These are phyloP conservation scores for Pseudogymnoascus sp. DNA, from an alignment of 2,329 filamentous ascomycete genomes.

Conservation along the genomic window DNA sequence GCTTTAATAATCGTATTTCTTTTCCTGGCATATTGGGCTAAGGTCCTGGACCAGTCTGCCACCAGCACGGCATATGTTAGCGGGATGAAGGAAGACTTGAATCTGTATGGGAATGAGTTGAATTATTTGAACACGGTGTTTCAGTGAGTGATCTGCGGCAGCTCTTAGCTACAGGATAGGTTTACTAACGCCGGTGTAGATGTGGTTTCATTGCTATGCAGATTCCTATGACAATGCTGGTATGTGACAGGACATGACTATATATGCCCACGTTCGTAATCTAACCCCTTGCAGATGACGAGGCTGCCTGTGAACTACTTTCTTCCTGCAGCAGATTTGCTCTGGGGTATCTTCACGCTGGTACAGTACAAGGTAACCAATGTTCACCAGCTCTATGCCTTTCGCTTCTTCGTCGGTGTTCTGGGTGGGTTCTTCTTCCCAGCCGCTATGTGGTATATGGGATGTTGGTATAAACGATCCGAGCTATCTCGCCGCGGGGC, in stretches of 20 bases:
- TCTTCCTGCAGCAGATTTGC: slow-evolving; percentile 9
- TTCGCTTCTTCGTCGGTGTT: slow-evolving; percentile 31
- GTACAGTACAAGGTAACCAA: slow-evolving; percentile 23
- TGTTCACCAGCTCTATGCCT: slow-evolving; percentile 26
- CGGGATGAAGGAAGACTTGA: slow-evolving; percentile 39
- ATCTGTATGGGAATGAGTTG: slow-evolving; percentile 32
- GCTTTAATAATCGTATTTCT: slow-evolving; percentile 12
- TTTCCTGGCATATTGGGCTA: slow-evolving; percentile 13
- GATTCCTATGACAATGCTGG: slow-evolving; percentile 9
- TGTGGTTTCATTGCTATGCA: slow-evolving; percentile 10
- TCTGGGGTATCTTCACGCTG: slow-evolving; percentile 9
- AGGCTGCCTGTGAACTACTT: slow-evolving; percentile 10
- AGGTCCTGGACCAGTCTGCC: slow-evolving; percentile 23
- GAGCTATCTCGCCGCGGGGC: slow-evolving; percentile 9
- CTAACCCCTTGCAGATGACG: slow-evolving; percentile 8
- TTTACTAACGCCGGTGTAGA: background rate
- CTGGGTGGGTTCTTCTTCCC: slow-evolving; percentile 30
- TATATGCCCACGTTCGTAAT: background rate
- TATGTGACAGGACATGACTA: background rate
- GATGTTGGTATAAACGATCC: slow-evolving; percentile 11
- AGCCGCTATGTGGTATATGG: slow-evolving; percentile 20
- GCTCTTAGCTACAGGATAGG: too few relatives aligned
- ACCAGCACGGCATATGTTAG: slow-evolving; percentile 37
- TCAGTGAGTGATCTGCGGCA: slow-evolving; percentile 13
- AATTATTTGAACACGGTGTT: slow-evolving; percentile 4